Conservation (phyloP, 495 filamentous ascomycete genomes). For the Jackrogersella minutella region DNA sequence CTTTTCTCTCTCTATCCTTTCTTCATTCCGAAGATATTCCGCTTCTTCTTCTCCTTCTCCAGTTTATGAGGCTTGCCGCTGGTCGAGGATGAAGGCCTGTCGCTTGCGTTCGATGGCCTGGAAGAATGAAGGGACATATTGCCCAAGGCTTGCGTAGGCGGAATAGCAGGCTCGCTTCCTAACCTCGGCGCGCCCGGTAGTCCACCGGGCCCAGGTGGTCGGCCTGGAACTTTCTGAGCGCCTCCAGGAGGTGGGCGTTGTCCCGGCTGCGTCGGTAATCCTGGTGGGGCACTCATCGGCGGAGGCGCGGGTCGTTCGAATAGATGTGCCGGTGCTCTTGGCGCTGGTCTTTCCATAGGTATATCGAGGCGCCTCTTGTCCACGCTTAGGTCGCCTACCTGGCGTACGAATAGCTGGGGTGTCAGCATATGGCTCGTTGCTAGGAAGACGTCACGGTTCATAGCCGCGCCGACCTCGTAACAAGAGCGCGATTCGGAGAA, state of each 20-base stretch:
- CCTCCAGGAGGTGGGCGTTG: conserved; percentile 42
- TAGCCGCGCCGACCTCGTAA: conserved; percentile 80
- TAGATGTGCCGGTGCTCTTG: conserved; percentile 82
- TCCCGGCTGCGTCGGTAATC: conserved; percentile 43
- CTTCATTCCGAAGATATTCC: conserved; percentile 79
- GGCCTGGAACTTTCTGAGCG: conserved; percentile 34
- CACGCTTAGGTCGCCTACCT: conserved; percentile 78
- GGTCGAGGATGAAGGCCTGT: conserved; percentile 45
- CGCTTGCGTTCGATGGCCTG: conserved; percentile 33
- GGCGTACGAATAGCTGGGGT: conserved; percentile 78
- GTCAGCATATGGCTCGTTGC: conserved; percentile 92
- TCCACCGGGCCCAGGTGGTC: conserved; percentile 38
- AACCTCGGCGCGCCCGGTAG: conserved; percentile 38
- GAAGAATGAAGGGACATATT: conserved; percentile 63
- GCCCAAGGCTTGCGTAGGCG: conserved; percentile 66
- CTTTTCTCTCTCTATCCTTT: conserved; percentile 43
- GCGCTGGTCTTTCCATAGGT: conserved; percentile 80
- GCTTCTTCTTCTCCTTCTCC: conserved; percentile 77
- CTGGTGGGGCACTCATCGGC: conserved; percentile 45
- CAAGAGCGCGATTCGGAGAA: conserved; percentile 88
- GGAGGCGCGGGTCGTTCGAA: conserved; percentile 77
- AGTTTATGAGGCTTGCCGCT: conserved; percentile 56
- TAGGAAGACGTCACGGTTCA: conserved; percentile 83
- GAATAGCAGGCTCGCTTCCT: conserved; percentile 45
- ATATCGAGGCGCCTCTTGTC: conserved; percentile 79